A percentile compares a stretch with the other conserved stretches of the same genome.
Conservation (phyloP, 179 eudicot species). For the Carnegiea gigantea region DNA sequence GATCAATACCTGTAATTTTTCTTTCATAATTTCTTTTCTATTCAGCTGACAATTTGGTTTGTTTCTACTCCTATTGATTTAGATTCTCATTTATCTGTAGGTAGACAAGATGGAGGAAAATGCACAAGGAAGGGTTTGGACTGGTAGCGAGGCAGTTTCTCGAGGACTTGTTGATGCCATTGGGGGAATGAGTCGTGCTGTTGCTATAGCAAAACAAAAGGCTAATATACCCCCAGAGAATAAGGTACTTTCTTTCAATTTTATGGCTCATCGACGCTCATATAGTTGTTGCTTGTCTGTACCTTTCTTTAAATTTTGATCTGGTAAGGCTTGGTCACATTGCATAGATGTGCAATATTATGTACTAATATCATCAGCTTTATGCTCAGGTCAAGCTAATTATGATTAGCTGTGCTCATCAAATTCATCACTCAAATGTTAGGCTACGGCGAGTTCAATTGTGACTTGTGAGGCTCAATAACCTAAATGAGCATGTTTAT, state of each 20-base stretch:
- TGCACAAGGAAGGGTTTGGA: constrained; percentile 98
- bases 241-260: constrained; percentile 37
- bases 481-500: too few species aligned
- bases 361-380: not conserved
- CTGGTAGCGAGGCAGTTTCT: constrained; percentile 75
- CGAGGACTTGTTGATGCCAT: constrained; percentile 76
- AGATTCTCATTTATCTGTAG: constrained; percentile 28
- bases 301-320: not conserved
- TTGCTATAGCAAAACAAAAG: constrained; percentile 88
- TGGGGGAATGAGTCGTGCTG: constrained; percentile 74
- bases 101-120: constrained; percentile 83
- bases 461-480: too few species aligned
- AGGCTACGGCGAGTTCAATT: not conserved
- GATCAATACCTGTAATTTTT: constrained; percentile 77
- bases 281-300: not conserved
- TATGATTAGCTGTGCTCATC: too few species aligned
- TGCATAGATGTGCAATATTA: not conserved
- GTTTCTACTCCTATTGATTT: not conserved
- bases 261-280: constrained; percentile 1
- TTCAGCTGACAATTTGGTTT: not conserved
- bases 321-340: not conserved
- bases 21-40: not conserved
- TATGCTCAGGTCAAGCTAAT: too few species aligned
- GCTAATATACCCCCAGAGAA: constrained; percentile 69
- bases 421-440: not conserved